Evolutionary conservation across 768 basidiomycete species (phyloP).

Genomic region (Hebeloma cylindrosporum): DNA sequence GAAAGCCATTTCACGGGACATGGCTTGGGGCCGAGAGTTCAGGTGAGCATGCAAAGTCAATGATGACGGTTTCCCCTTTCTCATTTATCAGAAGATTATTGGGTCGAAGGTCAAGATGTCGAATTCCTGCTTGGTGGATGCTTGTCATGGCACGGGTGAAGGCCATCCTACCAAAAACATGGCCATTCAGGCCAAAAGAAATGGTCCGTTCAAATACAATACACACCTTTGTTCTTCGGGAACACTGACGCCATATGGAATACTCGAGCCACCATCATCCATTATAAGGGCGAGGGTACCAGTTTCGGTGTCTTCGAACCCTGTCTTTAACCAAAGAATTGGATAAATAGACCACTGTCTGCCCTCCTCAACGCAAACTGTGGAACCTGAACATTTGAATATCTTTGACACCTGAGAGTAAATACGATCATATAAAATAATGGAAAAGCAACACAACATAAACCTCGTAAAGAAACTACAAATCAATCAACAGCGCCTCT

Average conservation of each 20-base stretch:
- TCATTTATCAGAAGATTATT: conserved; percentile 5
- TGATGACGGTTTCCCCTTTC: not conserved
- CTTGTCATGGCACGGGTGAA: not conserved
- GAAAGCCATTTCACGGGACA: too few relatives aligned
- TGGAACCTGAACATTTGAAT: too few relatives aligned
- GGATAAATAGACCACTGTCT: too few relatives aligned
- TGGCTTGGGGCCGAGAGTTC: too few relatives aligned
- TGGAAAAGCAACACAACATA: not conserved
- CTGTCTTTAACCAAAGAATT: too few relatives aligned
- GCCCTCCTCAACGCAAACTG: too few relatives aligned
- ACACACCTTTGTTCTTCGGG: too few relatives aligned
- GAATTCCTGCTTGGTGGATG: conserved; percentile 6
- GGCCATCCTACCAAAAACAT: not conserved
- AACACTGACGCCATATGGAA: too few relatives aligned
- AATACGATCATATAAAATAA: not conserved
- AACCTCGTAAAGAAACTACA: conserved; percentile 28
- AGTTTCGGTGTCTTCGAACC: conserved; percentile 4
- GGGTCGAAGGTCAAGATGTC: conserved; percentile 6
- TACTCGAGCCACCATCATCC: conserved; percentile 5
- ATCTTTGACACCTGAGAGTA: too few relatives aligned
- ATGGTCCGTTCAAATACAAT: too few relatives aligned
- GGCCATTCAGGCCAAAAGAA: too few relatives aligned
- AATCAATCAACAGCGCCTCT: conserved; percentile 56
- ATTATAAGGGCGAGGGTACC: conserved; percentile 2
- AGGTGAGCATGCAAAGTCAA: conserved; percentile 8